Percentiles rank a stretch among this genome's conserved stretches.
Conservation (phyloP, 139 green algal genomes). For the Closterium sp. region DNA sequence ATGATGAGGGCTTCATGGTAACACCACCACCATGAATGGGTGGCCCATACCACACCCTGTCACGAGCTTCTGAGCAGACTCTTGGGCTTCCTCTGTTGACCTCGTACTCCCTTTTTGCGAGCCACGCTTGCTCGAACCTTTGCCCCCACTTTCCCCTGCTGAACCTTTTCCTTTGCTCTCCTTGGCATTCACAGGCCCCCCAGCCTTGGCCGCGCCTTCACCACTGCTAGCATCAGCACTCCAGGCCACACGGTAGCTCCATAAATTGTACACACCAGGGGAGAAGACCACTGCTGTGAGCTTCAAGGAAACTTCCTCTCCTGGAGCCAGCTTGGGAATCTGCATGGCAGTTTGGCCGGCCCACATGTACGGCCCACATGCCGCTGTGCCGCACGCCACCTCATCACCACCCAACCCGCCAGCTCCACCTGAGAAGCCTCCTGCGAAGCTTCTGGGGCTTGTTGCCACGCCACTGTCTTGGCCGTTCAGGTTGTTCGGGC, state of each 20-base stretch:
- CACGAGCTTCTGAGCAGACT: not conserved
- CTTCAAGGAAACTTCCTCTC: not conserved
- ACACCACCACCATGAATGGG: not conserved
- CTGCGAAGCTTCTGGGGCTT: not conserved
- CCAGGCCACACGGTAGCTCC: not conserved
- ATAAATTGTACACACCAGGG: not conserved
- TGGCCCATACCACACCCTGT: not conserved
- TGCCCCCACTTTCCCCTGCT: not conserved
- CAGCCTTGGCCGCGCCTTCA: not conserved
- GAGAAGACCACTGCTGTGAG: not conserved
- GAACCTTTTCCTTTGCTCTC: not conserved
- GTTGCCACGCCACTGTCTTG: not conserved
- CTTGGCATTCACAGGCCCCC: not conserved
- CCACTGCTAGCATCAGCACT: not conserved
- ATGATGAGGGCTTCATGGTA: not conserved
- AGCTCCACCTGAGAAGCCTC: not conserved
- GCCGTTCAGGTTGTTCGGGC: not conserved
- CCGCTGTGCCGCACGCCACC: not conserved
- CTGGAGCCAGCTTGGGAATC: not conserved
- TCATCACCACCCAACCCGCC: not conserved
- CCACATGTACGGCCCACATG: not conserved
- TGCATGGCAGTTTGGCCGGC: not conserved
- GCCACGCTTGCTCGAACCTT: not conserved
- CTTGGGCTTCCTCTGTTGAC: not conserved
- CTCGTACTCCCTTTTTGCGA: not conserved